Evolutionary conservation across 1,139 yeast species (phyloP), one percentile per base, ranked within the genome.

Genomic region (Blastobotrys persicus): DNA sequence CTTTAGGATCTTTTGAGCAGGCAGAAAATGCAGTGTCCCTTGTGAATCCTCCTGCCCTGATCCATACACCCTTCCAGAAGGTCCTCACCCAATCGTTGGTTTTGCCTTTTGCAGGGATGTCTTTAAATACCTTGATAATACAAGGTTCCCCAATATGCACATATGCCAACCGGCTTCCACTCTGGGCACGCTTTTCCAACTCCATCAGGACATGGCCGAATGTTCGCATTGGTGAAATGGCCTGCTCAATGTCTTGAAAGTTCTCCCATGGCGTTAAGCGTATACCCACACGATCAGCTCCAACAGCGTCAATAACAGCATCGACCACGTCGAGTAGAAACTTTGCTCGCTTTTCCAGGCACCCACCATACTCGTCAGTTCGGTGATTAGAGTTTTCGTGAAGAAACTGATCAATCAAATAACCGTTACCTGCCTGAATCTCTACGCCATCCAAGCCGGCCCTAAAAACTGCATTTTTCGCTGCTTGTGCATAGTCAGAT

Each of bases 361-460:
- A 69, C 2, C 86, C 85, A 54, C 86, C 87, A 63, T 81, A 82
- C 62, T 79, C 71, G 60, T 82, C 87, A 7, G 82, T 77, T 61
- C 88, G 75, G 51, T 71, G 59, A 67, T 83, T 83, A 39, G 79
- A 67, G 37, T 65, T 58, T 40, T 70, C 71, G 51, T 73, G 73
- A 28, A 82, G 62, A 61, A 83, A 82, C 62, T 79, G 81, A 64
- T 81, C 83, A 59, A 53, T 68, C 63, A 52, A 71, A 60, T 51
- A 74, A 45, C 64, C 76, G 20, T 50, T 45, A 9, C 87, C 88
- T 43, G 70, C 72, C 60, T 83, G 88, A 47, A 84, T 63, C 65
- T 84, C 87, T 34, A 84, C 74, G 55, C 79, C 80, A 62, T 84
- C 89, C 54, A 81, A 80, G 12, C 88, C 88, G 81, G 56, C 56